Evolutionary conservation across 805 yeast species (phyloP).

Genomic region (Metschnikowia dekortorum): DNA sequence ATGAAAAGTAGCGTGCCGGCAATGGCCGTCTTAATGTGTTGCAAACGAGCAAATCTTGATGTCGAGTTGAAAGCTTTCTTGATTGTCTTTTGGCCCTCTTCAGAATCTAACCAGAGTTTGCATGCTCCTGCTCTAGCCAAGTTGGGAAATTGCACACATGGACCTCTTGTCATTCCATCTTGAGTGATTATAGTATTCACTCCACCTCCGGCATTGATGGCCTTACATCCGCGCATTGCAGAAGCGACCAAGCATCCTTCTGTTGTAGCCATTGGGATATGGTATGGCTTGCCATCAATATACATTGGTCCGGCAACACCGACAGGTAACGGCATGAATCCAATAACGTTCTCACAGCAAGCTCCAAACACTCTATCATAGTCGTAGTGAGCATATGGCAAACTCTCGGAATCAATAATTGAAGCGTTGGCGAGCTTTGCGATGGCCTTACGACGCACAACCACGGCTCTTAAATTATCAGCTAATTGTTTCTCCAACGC

Average conservation of each 20-base stretch:
- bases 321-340: conserved; percentile 92
- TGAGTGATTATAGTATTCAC: conserved; percentile 84
- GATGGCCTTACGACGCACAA: conserved; percentile 88
- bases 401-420: conserved; percentile 59
- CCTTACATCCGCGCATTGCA: conserved; percentile 98
- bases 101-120: conserved; percentile 92
- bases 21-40: conserved; percentile 83
- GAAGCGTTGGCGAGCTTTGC: conserved; percentile 80
- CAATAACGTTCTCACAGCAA: conserved; percentile 98
- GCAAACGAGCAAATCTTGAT: conserved; percentile 93
- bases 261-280: conserved; percentile 98
- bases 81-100: conserved; percentile 78
- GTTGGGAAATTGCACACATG: conserved; percentile 86
- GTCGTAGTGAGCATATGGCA: conserved; percentile 83
- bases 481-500: conserved; percentile 90
- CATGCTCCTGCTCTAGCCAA: conserved; percentile 89
- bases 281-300: conserved; percentile 83
- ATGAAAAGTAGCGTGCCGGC: conserved; percentile 89
- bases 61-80: conserved; percentile 94
- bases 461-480: conserved; percentile 89
- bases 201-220: conserved; percentile 96
- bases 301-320: conserved; percentile 97
- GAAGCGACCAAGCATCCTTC: conserved; percentile 99
- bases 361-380: conserved; percentile 97
- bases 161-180: conserved; percentile 99